A percentile compares a stretch with the other conserved stretches of the same genome.
Conservation (phyloP, 805 yeast genomes). For the Saccharomycopsis fibuligera region DNA sequence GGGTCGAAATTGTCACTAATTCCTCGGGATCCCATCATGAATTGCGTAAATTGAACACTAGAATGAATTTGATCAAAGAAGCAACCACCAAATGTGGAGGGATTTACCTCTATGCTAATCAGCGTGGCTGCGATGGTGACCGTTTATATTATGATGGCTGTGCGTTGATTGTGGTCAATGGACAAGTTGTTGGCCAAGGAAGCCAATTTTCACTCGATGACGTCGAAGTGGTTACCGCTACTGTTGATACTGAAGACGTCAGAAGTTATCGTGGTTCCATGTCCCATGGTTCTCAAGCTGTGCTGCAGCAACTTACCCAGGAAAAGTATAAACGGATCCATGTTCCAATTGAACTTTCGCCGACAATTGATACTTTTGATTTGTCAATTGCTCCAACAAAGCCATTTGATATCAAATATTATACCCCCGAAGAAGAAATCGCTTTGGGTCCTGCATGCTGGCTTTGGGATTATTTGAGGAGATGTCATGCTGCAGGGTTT, state of each 20-base stretch:
- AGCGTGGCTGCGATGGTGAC: conserved; percentile 98
- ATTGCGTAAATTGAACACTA: conserved; percentile 76
- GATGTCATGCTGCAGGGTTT: conserved; percentile 86
- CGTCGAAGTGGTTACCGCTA: conserved; percentile 91
- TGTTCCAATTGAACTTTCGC: conserved; percentile 63
- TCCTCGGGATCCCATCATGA: conserved; percentile 98
- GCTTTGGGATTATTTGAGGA: conserved; percentile 96
- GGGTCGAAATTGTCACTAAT: conserved; percentile 92
- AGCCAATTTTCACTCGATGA: conserved; percentile 83
- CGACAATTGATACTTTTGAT: conserved; percentile 51
- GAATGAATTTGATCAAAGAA: conserved; percentile 81
- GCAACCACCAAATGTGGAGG: conserved; percentile 98
- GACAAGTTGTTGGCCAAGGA: conserved; percentile 88
- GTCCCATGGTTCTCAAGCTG: conserved; percentile 71
- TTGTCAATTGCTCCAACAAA: conserved; percentile 54
- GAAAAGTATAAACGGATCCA: conserved; percentile 43
- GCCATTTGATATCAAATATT: conserved; percentile 48
- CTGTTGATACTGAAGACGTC: conserved; percentile 88
- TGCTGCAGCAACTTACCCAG: conserved; percentile 28
- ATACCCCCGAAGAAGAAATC: conserved; percentile 89
- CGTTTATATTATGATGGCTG: conserved; percentile 95
- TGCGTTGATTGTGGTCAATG: conserved; percentile 90
- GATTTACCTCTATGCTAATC: conserved; percentile 86
- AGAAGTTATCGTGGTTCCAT: conserved; percentile 68
- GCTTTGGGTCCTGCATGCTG: conserved; percentile 99